phyloP scores from a whole-genome alignment of 306 rosid genomes.

The Arachis stenosperma region DNA sequence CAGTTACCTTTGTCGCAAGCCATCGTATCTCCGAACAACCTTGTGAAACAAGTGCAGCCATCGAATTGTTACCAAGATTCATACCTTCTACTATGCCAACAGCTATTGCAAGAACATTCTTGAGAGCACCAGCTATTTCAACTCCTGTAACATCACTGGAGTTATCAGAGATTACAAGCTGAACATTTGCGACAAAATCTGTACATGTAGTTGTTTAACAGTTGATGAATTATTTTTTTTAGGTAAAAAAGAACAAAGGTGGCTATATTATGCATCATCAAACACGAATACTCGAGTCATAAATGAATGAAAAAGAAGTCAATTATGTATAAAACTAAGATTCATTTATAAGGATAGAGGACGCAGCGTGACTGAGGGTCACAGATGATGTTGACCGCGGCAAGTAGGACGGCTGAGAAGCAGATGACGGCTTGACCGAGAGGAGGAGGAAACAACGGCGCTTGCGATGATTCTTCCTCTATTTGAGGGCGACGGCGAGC shows the following conservation, averaged over 20 bases:
- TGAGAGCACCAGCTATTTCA: conserved; percentile 96
- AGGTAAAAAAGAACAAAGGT: neutral
- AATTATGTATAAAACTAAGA: neutral
- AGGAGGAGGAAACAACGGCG: no score
- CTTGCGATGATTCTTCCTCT: no score
- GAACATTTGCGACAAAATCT: conserved; percentile 44
- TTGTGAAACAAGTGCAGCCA: conserved; percentile 96
- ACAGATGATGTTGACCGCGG: no score
- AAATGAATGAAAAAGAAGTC: conserved; percentile 15
- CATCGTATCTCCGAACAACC: conserved; percentile 98
- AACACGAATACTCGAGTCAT: neutral
- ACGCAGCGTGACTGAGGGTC: no score
- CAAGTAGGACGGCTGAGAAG: no score
- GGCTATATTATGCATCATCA: neutral
- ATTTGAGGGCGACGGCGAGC: no score
- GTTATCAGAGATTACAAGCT: conserved; percentile 85
- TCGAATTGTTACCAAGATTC: conserved; percentile 93
- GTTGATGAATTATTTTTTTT: neutral
- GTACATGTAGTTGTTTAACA: conserved; percentile 14
- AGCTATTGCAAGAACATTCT: conserved; percentile 94
- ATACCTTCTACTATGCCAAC: conserved; percentile 96
- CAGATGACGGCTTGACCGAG: no score
- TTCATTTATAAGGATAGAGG: neutral
- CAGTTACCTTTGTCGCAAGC: conserved; percentile 87
- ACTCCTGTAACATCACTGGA: conserved; percentile 99